Percentiles rank a stretch among this genome's conserved stretches.
Evolutionary conservation across 495 filamentous ascomycete genomes (phyloP).

Genomic region (Aspergillus wentii): DNA sequence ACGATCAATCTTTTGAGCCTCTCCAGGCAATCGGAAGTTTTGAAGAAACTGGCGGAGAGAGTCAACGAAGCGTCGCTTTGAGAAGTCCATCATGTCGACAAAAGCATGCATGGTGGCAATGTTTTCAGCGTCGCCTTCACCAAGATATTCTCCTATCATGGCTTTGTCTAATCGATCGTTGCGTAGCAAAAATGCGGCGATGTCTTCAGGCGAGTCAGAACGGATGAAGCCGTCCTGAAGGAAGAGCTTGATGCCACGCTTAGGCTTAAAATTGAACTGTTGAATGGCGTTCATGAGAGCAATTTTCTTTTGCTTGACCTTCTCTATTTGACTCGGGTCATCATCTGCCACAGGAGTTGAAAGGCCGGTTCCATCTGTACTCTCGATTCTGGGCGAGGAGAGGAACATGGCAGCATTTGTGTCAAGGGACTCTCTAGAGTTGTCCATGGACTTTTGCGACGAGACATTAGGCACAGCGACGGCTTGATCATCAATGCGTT

Average conservation of each 20-base stretch:
- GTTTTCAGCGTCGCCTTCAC: constrained; percentile 87
- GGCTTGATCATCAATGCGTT: constrained; percentile 61
- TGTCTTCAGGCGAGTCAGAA: constrained; percentile 69
- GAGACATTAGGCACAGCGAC: constrained; percentile 44
- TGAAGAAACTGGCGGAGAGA: constrained; percentile 87
- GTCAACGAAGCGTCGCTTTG: constrained; percentile 90
- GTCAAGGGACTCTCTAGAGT: constrained; percentile 78
- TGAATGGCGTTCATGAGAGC: constrained; percentile 82
- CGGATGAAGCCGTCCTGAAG: constrained; percentile 81
- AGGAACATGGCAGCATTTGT: constrained; percentile 47
- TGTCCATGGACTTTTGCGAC: constrained; percentile 62
- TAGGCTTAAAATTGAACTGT: constrained; percentile 98
- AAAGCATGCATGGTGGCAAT: constrained; percentile 98
- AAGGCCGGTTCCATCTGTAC: constrained; percentile 54
- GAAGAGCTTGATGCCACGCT: constrained; percentile 82
- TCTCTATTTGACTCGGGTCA: constrained; percentile 87
- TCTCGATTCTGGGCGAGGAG: constrained; percentile 44
- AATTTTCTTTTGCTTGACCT: constrained; percentile 89
- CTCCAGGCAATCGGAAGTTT: constrained; percentile 89
- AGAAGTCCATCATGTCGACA: constrained; percentile 92
- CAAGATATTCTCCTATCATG: constrained; percentile 89
- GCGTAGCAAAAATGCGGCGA: constrained; percentile 74
- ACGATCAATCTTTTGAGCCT: constrained; percentile 98
- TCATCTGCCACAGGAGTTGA: constrained; percentile 79
- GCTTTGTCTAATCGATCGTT: constrained; percentile 81